phyloP scores from a whole-genome alignment of 2,329 filamentous ascomycete species.

The Teratosphaeria gauchensis region DNA sequence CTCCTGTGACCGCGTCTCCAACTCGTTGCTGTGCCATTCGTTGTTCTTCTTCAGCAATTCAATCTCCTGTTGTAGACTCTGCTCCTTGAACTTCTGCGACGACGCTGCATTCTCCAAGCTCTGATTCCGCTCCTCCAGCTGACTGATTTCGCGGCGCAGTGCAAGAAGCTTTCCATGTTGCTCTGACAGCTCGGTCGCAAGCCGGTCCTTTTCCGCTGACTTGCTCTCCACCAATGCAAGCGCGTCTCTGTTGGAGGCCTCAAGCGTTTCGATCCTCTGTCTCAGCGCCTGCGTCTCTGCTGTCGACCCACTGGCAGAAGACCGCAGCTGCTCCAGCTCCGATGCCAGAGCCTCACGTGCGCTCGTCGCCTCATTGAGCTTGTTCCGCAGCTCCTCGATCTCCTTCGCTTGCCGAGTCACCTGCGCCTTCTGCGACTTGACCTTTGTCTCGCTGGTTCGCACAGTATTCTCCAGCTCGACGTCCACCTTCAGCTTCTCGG shows the following conservation, averaged over 20 bases:
- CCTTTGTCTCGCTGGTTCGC: constrained; percentile 71
- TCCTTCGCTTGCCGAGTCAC: constrained; percentile 78
- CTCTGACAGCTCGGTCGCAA: constrained; percentile 75
- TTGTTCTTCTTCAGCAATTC: constrained; percentile 80
- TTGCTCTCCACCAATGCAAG: constrained; percentile 84
- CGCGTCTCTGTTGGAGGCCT: constrained; percentile 86
- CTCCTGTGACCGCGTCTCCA: constrained; percentile 82
- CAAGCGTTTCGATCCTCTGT: constrained; percentile 74
- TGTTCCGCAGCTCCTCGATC: constrained; percentile 68
- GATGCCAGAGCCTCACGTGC: constrained; percentile 65
- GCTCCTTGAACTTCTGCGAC: constrained; percentile 80
- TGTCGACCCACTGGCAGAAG: constrained; percentile 61
- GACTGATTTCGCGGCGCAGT: constrained; percentile 70
- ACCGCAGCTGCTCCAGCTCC: constrained; percentile 69
- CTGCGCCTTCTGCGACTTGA: constrained; percentile 69
- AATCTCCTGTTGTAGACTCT: constrained; percentile 81
- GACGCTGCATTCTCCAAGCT: constrained; percentile 68
- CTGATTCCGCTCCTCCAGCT: constrained; percentile 75
- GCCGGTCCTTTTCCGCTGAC: constrained; percentile 71
- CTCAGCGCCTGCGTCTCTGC: constrained; percentile 68
- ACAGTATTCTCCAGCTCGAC: constrained; percentile 91
- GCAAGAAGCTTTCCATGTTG: constrained; percentile 84
- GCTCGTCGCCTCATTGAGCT: constrained; percentile 74
- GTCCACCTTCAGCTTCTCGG: constrained; percentile 79
- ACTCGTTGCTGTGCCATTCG: constrained; percentile 85